Evolutionary conservation across 2,329 filamentous ascomycete species (phyloP).

Genomic region (Emericellopsis atlantica): DNA sequence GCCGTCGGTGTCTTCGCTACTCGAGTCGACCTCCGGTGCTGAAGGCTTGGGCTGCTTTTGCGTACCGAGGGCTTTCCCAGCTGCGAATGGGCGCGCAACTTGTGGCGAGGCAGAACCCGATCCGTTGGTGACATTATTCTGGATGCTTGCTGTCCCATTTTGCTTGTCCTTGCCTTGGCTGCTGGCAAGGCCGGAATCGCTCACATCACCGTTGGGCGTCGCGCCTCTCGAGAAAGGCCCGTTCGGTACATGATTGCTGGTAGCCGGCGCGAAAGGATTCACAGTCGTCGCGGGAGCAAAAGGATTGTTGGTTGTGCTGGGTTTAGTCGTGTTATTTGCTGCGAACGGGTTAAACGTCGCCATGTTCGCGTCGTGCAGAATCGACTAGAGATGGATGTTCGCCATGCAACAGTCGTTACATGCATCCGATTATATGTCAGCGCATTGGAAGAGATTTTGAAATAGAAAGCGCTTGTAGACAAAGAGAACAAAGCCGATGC

Average conservation of each 20-base stretch:
- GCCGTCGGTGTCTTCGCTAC: background rate
- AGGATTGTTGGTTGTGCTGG: constrained; percentile 10
- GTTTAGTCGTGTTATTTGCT: constrained; percentile 5
- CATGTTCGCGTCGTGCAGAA: constrained; percentile 9
- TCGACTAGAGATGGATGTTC: too few relatives aligned
- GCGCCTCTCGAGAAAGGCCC: too few relatives aligned
- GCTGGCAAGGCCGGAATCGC: constrained; percentile 8
- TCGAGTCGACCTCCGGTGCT: background rate
- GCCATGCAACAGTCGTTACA: constrained; percentile 24
- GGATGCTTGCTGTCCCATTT: constrained; percentile 12
- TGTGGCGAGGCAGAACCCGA: background rate
- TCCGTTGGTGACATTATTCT: constrained; percentile 7
- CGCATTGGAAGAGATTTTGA: constrained; percentile 15
- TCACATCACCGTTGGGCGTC: constrained; percentile 8
- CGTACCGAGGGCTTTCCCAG: too few relatives aligned
- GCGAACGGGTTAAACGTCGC: constrained; percentile 22
- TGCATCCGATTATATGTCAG: constrained; percentile 18
- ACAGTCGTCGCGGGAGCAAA: constrained; percentile 9
- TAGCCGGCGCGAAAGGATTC: constrained; percentile 10
- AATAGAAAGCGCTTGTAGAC: background rate
- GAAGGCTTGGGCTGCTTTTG: background rate
- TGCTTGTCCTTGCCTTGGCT: constrained; percentile 7
- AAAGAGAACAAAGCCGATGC: background rate
- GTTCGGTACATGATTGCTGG: background rate
- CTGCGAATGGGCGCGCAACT: too few relatives aligned